Percentiles rank a stretch among this genome's conserved stretches.
Evolutionary conservation across 208 protist genomes (phyloP).

Genomic region (Kentomonas sorsogonicus): DNA sequence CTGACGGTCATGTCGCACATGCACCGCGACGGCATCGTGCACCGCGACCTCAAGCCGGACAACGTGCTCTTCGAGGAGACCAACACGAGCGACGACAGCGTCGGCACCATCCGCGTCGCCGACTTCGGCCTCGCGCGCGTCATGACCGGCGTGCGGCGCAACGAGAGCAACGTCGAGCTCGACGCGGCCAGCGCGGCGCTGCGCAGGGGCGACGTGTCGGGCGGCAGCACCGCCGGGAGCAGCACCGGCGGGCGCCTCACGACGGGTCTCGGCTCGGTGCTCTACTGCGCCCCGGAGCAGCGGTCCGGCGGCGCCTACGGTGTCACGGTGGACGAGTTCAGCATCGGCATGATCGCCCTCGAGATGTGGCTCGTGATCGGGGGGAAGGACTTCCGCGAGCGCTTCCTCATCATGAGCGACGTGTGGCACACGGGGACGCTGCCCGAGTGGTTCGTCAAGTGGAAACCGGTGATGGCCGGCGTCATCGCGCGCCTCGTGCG

Average conservation of each 20-base stretch:
- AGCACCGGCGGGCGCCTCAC: conserved; percentile 22
- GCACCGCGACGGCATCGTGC: conserved; percentile 66
- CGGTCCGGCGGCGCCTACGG: conserved; percentile 67
- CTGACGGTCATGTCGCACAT: conserved; percentile 69
- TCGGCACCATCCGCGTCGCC: conserved; percentile 70
- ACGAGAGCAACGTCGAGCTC: conserved; percentile 36
- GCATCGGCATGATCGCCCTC: conserved; percentile 81
- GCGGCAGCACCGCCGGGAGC: no score
- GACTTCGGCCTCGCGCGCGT: conserved; percentile 78
- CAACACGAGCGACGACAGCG: conserved; percentile 29
- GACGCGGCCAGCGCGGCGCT: conserved; percentile 11
- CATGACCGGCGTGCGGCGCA: conserved; percentile 43
- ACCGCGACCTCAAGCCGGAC: conserved; percentile 80
- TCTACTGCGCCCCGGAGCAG: conserved; percentile 83
- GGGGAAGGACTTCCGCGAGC: conserved; percentile 71
- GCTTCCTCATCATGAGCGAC: conserved; percentile 73
- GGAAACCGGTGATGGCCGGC: conserved; percentile 47
- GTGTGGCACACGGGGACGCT: conserved; percentile 56
- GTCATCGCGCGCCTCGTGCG: conserved; percentile 59
- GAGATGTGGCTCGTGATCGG: conserved; percentile 84
- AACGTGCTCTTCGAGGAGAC: conserved; percentile 76
- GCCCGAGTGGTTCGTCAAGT: conserved; percentile 59
- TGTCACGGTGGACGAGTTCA: conserved; percentile 86
- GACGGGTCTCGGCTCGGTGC: conserved; percentile 64
- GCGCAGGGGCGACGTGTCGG: no score